phyloP scores from a whole-genome alignment of 306 rosid species.

The Heteromeles arbutifolia region DNA sequence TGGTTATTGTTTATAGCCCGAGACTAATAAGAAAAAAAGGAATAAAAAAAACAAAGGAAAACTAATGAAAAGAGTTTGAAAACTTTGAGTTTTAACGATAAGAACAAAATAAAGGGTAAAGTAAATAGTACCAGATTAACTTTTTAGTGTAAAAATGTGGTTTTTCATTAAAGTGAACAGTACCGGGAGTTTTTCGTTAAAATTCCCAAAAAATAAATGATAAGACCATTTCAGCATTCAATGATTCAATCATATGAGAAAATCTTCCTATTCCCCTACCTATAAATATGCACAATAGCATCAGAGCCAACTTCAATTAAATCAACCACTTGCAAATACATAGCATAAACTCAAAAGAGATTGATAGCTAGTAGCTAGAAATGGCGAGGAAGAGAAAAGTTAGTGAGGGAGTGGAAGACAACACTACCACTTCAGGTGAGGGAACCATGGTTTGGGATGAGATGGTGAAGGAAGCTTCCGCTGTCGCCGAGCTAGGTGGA shows the following conservation, averaged over 20 bases:
- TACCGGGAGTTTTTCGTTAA: too few relatives aligned
- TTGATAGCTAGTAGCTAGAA: background rate
- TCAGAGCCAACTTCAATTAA: constrained; percentile 9
- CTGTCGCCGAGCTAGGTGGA: constrained; percentile 49
- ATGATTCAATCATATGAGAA: constrained; percentile 7
- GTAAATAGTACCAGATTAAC: too few relatives aligned
- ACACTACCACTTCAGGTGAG: constrained; percentile 34
- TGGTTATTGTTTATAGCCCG: constrained; percentile 30
- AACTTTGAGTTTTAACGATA: too few relatives aligned
- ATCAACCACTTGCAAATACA: constrained; percentile 6
- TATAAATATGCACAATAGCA: background rate
- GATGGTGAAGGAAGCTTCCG: constrained; percentile 71
- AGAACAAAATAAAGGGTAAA: too few relatives aligned
- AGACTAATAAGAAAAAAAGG: constrained; percentile 30
- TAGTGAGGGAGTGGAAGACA: constrained; percentile 41
- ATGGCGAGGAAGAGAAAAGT: constrained; percentile 89
- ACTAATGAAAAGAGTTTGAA: too few relatives aligned
- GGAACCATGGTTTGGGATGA: constrained; percentile 64
- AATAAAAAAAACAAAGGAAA: too few relatives aligned
- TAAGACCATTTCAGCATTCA: constrained; percentile 41
- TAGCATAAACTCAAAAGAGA: background rate
- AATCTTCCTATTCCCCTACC: background rate
- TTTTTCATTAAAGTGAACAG: too few relatives aligned
- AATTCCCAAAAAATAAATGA: too few relatives aligned
- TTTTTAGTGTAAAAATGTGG: too few relatives aligned